phyloP scores from a whole-genome alignment of 2,329 filamentous ascomycete species.

The Rosellinia necatrix region DNA sequence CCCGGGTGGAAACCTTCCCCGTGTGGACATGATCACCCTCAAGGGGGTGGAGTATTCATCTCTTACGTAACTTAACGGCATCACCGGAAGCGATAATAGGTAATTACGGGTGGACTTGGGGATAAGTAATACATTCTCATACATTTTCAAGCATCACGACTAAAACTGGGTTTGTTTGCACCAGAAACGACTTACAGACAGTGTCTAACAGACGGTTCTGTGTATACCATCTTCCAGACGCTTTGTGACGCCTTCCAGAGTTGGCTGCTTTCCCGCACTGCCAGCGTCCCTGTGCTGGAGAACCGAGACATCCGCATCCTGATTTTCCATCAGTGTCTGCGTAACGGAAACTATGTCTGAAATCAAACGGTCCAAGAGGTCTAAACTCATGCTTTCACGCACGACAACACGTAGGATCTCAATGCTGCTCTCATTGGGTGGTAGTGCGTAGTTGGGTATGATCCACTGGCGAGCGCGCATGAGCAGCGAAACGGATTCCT shows the following conservation, averaged over 20 bases:
- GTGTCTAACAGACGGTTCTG: conserved; percentile 38
- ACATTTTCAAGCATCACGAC: too few relatives aligned
- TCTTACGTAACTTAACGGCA: background rate
- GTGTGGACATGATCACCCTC: conserved; percentile 11
- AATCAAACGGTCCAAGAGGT: conserved; percentile 67
- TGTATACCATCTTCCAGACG: conserved; percentile 40
- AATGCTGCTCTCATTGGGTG: conserved; percentile 62
- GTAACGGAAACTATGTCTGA: conserved; percentile 64
- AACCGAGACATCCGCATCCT: conserved; percentile 55
- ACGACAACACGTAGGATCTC: conserved; percentile 72
- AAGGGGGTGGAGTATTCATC: background rate
- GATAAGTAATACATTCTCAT: too few relatives aligned
- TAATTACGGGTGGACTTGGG: too few relatives aligned
- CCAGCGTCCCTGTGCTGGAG: conserved; percentile 42
- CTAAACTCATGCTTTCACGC: conserved; percentile 70
- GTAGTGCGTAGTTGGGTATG: conserved; percentile 71
- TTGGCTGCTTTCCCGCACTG: conserved; percentile 3
- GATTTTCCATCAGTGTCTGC: conserved; percentile 61
- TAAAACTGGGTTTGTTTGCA: too few relatives aligned
- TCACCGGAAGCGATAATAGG: background rate
- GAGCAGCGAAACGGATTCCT: conserved; percentile 65
- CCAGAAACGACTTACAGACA: too few relatives aligned
- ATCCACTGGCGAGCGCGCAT: conserved; percentile 71
- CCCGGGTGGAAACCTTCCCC: background rate
- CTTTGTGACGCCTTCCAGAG: conserved; percentile 11